These are phyloP conservation scores for Carex kokanica DNA, from an alignment of 176 grass and related monocot genomes.

Conservation along the genomic window DNA sequence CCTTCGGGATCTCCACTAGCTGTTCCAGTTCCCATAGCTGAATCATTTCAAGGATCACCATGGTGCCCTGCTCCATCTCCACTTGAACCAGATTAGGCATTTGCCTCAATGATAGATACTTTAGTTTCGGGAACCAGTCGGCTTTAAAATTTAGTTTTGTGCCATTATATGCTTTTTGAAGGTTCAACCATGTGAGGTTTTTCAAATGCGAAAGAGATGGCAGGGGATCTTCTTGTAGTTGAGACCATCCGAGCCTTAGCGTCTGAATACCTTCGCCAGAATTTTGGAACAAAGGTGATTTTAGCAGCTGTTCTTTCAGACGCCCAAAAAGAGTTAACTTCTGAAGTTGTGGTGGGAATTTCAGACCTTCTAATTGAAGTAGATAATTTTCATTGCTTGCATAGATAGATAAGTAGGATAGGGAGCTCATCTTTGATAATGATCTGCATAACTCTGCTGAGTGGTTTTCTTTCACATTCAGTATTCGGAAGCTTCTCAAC, in stretches of 20 bases:
- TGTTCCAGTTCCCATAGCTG: slow-evolving; percentile 29
- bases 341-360: slow-evolving; percentile 23
- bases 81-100: slow-evolving; percentile 36
- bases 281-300: slow-evolving; percentile 30
- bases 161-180: slow-evolving; percentile 31
- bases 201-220: slow-evolving; percentile 24
- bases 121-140: slow-evolving; percentile 27
- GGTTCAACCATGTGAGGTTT: slow-evolving; percentile 28
- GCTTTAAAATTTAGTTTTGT: slow-evolving; percentile 26
- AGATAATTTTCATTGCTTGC: slow-evolving; percentile 37
- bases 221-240: slow-evolving; percentile 28
- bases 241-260: slow-evolving; percentile 35
- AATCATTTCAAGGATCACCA: slow-evolving; percentile 31
- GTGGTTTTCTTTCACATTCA: slow-evolving; percentile 27
- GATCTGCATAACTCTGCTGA: slow-evolving; percentile 38
- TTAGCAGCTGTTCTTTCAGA: slow-evolving; percentile 29
- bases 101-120: not conserved
- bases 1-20: slow-evolving; percentile 29
- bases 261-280: not conserved
- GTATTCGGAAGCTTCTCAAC: slow-evolving; percentile 36
- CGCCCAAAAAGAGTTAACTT: slow-evolving; percentile 28
- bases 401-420: slow-evolving; percentile 34
- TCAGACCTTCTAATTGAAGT: slow-evolving; percentile 39
- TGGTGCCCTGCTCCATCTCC: slow-evolving; percentile 31
- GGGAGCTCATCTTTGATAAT: slow-evolving; percentile 39